A percentile compares a stretch with the other conserved stretches of the same genome.
phyloP scores from a whole-genome alignment of 1,284 basidiomycete species.

The Sphagnurus paluster region DNA sequence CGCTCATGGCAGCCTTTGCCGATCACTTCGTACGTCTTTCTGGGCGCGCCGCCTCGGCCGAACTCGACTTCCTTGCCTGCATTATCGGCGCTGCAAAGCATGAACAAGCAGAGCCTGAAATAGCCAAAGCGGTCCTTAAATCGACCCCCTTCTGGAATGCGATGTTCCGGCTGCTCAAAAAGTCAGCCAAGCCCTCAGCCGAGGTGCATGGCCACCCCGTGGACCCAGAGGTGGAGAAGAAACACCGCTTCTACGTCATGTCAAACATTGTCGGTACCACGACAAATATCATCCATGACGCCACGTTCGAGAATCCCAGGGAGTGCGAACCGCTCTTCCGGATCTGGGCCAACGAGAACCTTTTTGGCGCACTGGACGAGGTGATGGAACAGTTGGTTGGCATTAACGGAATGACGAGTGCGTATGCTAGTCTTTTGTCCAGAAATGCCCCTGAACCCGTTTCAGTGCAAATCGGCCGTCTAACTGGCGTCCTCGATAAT shows the following conservation, averaged over 20 bases:
- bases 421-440: not conserved
- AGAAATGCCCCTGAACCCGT: not conserved
- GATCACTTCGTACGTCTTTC: slow-evolving; percentile 2
- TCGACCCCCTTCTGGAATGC: slow-evolving; percentile 12
- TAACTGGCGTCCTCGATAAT: not conserved
- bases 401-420: slow-evolving; percentile 9
- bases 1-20: slow-evolving; percentile 5
- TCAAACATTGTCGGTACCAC: not conserved
- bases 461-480: slow-evolving; percentile 5
- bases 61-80: slow-evolving; percentile 7
- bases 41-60: not conserved
- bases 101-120: slow-evolving; percentile 5
- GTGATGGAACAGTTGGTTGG: slow-evolving; percentile 8
- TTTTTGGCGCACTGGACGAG: slow-evolving; percentile 14
- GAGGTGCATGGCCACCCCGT: not conserved
- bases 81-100: not conserved
- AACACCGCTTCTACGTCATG: not conserved
- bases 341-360: slow-evolving; percentile 14
- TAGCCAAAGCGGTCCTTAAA: slow-evolving; percentile 2
- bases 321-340: slow-evolving; percentile 11
- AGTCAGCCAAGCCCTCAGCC: slow-evolving; percentile 6
- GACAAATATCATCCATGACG: slow-evolving; percentile 1
- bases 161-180: slow-evolving; percentile 12
- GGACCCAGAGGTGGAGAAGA: not conserved
- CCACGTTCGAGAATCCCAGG: slow-evolving; percentile 1